Base-by-base conservation (phyloP, 202 grass and related monocot species). In the Panicum hallii region DNA sequence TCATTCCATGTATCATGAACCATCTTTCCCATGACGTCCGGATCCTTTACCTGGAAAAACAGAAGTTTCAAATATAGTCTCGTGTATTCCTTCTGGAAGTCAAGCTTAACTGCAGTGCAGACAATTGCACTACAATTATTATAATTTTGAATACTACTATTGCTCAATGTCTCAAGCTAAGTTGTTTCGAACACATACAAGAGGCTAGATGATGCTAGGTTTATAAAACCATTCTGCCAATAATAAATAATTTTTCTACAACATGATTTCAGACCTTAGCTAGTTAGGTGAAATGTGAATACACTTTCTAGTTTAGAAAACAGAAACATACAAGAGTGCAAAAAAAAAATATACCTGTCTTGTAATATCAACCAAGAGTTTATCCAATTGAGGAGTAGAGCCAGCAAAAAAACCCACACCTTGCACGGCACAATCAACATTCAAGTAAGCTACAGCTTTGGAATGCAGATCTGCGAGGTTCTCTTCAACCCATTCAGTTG, bases 341-440 rank as follows among this genome's bases (percentile, higher is more conserved):
- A 69, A 9, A 74, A 74, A 67, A 2, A 79, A 70, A 62, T 71
- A 1, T 86, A 98, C 95, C 95, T 94, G 86, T 70, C 86, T 93
- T 74, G 91, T 94, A 85, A 95, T 74, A 86, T 92, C 73, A 67
- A 90, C 73, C 84, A 98, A 81, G 79, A 98, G 86, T 38, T 90
- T 92, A 63, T 98, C 95, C 81, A 98, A 82, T 55, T 98, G 95
- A 75, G 95, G 95, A 76, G 91, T 95, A 54, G 89, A 84, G 75
- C 89, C 86, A 84, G 85, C 91, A 70, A 93, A 95, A 87, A 98
- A 87, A 0, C 95, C 95, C 60, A 79, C 52, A 45, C 95, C 95
- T 95, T 98, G 95, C 80, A 98, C 95, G 11, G 95, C 92, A 84
- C 95, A 98, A 89, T 98, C 95, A 85, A 98, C 92, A 90, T 98